Percentiles rank a stretch among this genome's conserved stretches.
Conservation (phyloP, 176 grass and related monocot species). For the Musa beccarii region DNA sequence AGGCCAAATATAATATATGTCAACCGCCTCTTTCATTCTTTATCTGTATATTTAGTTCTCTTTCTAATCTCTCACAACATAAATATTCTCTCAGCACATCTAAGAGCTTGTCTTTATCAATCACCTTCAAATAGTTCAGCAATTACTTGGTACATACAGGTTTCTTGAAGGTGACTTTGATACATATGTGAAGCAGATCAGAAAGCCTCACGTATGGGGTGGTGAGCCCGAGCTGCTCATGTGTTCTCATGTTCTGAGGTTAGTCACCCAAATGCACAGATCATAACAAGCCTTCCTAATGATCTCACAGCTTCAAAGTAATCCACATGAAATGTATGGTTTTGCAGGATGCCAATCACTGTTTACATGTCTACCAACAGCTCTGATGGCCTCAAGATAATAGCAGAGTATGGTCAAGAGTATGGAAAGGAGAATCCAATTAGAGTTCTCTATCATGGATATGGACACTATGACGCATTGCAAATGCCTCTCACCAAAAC, state of each 20-base stretch:
- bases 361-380: conserved; percentile 71
- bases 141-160: conserved; percentile 24
- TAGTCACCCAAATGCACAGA: neutral
- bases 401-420: conserved; percentile 96
- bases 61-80: too few species aligned
- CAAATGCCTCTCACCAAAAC: conserved; percentile 52
- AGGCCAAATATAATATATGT: too few species aligned
- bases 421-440: conserved; percentile 82
- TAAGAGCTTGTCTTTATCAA: neutral
- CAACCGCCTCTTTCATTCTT: too few species aligned
- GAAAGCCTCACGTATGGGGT: conserved; percentile 85
- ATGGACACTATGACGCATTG: conserved; percentile 71
- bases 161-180: conserved; percentile 93
- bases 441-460: conserved; percentile 75
- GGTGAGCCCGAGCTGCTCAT: conserved; percentile 86
- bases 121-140: neutral
- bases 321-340: neutral
- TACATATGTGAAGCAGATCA: conserved; percentile 72
- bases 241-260: conserved; percentile 93
- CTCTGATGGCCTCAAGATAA: conserved; percentile 49
- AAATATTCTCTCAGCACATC: too few species aligned
- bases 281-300: neutral
- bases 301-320: neutral
- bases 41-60: too few species aligned
- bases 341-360: conserved; percentile 76